phyloP scores from a whole-genome alignment of 441 rosid genomes.

The Syzygium malaccense region DNA sequence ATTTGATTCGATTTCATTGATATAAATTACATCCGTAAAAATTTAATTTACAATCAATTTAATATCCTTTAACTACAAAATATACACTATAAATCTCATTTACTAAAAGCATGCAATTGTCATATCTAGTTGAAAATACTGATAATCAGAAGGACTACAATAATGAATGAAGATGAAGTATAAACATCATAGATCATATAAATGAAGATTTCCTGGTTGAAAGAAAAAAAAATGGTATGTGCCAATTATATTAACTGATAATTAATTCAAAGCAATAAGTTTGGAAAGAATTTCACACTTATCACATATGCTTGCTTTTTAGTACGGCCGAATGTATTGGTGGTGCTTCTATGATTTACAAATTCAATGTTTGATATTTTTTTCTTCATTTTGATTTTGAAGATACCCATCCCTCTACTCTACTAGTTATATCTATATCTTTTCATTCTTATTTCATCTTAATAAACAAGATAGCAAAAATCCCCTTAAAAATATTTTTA shows the following conservation, averaged over 20 bases:
- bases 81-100: background rate
- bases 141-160: background rate
- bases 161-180: background rate
- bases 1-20: background rate
- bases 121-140: background rate
- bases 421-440: too few relatives aligned
- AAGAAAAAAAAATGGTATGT: background rate
- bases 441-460: too few relatives aligned
- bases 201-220: background rate
- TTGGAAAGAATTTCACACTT: too few relatives aligned
- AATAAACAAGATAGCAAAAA: too few relatives aligned
- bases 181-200: background rate
- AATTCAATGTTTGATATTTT: too few relatives aligned
- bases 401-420: too few relatives aligned
- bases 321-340: too few relatives aligned
- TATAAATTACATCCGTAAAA: fast-evolving
- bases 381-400: too few relatives aligned
- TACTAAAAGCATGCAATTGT: background rate
- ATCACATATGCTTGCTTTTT: too few relatives aligned
- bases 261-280: too few relatives aligned
- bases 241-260: too few relatives aligned
- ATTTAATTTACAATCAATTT: background rate
- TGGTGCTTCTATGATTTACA: background rate
- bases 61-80: background rate
- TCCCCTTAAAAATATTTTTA: too few relatives aligned